Conservation (phyloP, 1,284 basidiomycete genomes). For the Inonotus hispidus region DNA sequence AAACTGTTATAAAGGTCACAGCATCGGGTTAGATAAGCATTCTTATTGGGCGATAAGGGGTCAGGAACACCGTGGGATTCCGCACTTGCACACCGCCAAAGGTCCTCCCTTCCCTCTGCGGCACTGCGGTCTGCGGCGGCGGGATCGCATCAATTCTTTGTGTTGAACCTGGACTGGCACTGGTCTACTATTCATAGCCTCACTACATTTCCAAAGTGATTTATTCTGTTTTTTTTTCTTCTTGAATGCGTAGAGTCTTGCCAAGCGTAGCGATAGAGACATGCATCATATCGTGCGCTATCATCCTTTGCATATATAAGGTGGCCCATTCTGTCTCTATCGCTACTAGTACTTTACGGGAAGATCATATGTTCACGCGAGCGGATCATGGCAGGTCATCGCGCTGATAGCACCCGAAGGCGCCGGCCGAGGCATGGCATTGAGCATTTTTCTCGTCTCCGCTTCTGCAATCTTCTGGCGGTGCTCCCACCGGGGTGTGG, state of each 20-base stretch:
- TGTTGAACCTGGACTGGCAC: not conserved
- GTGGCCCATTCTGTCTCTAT: not conserved
- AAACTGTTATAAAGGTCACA: conserved; percentile 3
- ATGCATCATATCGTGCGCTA: no score
- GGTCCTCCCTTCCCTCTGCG: not conserved
- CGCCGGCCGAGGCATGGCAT: not conserved
- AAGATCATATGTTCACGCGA: not conserved
- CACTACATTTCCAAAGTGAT: not conserved
- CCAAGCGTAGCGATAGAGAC: not conserved
- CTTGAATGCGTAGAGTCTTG: not conserved
- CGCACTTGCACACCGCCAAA: not conserved
- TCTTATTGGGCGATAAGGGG: conserved; percentile 18
- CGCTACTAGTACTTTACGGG: not conserved
- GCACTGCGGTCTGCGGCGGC: no score
- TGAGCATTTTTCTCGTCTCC: no score
- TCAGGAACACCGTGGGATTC: not conserved
- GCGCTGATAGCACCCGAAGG: not conserved
- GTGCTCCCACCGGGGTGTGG: no score
- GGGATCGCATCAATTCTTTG: not conserved
- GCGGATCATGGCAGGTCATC: not conserved
- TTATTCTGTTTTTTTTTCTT: not conserved
- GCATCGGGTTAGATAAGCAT: not conserved
- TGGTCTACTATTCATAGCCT: not conserved
- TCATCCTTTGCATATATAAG: not conserved
- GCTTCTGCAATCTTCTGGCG: no score